Percentiles rank a stretch among this genome's conserved stretches.
Evolutionary conservation across 2,329 filamentous ascomycete genomes (phyloP).

Genomic region (Aspergillus ibericus): DNA sequence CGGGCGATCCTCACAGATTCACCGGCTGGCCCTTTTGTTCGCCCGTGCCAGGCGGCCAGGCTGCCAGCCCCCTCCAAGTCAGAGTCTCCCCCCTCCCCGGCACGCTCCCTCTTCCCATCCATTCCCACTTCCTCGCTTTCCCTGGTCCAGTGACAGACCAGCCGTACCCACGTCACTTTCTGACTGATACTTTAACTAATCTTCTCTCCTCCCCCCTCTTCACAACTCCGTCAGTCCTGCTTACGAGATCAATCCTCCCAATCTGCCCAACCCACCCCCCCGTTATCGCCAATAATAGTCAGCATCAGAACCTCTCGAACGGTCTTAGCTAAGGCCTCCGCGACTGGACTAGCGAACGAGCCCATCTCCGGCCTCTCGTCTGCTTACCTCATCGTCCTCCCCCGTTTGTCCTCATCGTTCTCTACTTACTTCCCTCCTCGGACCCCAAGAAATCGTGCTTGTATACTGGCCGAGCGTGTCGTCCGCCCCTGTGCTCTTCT

Average conservation of each 20-base stretch:
- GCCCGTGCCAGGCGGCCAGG: background rate
- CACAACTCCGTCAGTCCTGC: conserved; percentile 14
- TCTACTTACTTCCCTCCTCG: conserved; percentile 15
- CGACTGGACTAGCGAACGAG: conserved; percentile 15
- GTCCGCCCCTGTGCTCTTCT: conserved; percentile 3
- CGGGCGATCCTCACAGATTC: background rate
- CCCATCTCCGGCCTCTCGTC: conserved; percentile 15
- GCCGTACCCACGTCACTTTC: conserved; percentile 9
- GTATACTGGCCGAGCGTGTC: conserved; percentile 5
- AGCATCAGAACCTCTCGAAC: conserved; percentile 7
- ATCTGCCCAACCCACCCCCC: background rate
- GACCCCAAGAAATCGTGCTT: conserved; percentile 9
- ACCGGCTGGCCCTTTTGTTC: background rate
- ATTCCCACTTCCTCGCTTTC: background rate
- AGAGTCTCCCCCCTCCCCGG: too few relatives aligned
- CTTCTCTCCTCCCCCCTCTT: conserved; percentile 8
- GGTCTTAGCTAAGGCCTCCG: background rate
- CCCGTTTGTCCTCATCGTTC: conserved; percentile 22
- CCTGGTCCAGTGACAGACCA: background rate
- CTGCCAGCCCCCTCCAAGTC: too few relatives aligned
- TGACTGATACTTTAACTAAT: conserved; percentile 24
- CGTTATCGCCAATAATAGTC: conserved; percentile 14
- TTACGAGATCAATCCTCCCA: conserved; percentile 25
- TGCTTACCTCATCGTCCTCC: conserved; percentile 41
- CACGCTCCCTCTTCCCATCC: background rate